A percentile compares a stretch with the other conserved stretches of the same genome.
Conservation (phyloP, 139 green algal genomes). For the Yamagishiella unicocca region DNA sequence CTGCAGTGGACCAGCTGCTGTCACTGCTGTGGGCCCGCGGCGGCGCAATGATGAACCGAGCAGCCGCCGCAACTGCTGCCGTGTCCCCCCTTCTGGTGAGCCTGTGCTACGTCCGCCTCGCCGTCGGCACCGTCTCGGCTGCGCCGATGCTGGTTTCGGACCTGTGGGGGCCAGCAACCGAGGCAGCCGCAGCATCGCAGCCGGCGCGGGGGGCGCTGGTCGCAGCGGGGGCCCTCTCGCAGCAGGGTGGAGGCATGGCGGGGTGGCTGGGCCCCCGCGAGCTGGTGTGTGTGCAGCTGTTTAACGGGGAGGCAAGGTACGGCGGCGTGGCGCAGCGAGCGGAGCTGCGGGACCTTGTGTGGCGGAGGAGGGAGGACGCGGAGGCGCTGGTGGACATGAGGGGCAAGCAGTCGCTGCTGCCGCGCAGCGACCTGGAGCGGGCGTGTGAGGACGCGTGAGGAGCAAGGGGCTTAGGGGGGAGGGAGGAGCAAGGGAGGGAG, state of each 20-base stretch:
- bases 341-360: slow-evolving; percentile 47
- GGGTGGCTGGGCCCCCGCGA: background rate
- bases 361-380: slow-evolving; percentile 30
- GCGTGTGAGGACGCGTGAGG: slow-evolving; percentile 47
- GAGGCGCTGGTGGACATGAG: slow-evolving; percentile 60
- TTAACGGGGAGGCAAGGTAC: slow-evolving; percentile 57
- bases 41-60: background rate
- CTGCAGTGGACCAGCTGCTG: slow-evolving; percentile 59
- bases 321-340: background rate
- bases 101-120: background rate
- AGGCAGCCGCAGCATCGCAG: no score
- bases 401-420: slow-evolving; percentile 51
- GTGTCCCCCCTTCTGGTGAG: slow-evolving; percentile 8
- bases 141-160: background rate
- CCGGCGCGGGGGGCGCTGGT: no score
- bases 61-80: no score
- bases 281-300: slow-evolving; percentile 58
- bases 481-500: no score
- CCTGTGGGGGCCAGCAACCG: no score
- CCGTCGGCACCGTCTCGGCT: background rate
- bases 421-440: slow-evolving; percentile 62
- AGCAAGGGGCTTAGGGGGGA: no score
- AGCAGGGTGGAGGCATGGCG: background rate
- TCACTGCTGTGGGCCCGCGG: background rate
- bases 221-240: background rate